These are phyloP conservation scores for Benincasa hispida DNA, from an alignment of 306 rosid genomes.

Conservation along the genomic window DNA sequence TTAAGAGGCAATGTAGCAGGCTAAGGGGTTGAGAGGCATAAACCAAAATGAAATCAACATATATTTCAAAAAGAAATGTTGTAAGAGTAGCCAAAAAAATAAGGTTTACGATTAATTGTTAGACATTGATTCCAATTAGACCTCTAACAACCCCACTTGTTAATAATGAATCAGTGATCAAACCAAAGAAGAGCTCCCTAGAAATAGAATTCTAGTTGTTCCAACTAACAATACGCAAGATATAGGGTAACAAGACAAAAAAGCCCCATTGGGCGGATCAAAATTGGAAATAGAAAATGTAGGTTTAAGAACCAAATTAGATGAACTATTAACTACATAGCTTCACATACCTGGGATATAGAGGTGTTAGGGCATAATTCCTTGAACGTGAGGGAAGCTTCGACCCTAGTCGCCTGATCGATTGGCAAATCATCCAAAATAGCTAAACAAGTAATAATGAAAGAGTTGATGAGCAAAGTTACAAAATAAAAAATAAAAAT, in stretches of 20 bases:
- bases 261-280: background rate
- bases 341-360: constrained; percentile 55
- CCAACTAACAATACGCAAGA: background rate
- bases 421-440: constrained; percentile 20
- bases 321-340: background rate
- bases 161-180: background rate
- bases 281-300: background rate
- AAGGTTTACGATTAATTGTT: background rate
- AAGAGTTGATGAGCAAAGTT: constrained; percentile 14
- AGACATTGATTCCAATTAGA: background rate
- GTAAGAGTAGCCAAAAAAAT: background rate
- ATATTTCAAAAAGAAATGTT: background rate
- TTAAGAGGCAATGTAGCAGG: background rate
- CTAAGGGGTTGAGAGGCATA: background rate
- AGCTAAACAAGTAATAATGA: constrained; percentile 27
- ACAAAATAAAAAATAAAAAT: background rate
- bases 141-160: background rate
- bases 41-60: background rate
- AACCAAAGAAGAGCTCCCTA: background rate
- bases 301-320: background rate
- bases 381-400: constrained; percentile 73
- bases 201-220: background rate
- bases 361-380: constrained; percentile 69
- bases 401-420: constrained; percentile 52
- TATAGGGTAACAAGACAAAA: too few relatives aligned